Base-by-base conservation (phyloP, 345 rosid genomes). In the Eucalyptus pauciflora region DNA sequence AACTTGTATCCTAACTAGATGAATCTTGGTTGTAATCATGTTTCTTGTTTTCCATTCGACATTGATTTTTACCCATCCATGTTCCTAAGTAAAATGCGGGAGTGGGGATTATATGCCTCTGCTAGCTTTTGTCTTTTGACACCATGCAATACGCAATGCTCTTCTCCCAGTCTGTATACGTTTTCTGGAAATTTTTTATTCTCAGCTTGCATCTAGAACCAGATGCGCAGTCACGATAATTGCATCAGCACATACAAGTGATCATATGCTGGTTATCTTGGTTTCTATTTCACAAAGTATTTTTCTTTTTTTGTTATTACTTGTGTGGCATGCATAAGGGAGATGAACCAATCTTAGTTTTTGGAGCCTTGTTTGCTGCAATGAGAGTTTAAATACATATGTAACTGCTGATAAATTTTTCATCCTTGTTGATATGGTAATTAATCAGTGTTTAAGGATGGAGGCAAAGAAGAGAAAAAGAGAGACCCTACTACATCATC, bases 401-500 rank as follows among this genome's bases (percentile, higher is more conserved):
- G 33, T 17, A 58, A 27, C 58, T 87, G 37, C 29, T 33, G 24
- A 24, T 80, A 14, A 76, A 37, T 37, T 49, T 16, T 48, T 54
- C 56, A 37, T 11, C 48, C 20, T 69, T 76, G 31, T 54, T 50
- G 7, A 86, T n/a, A 48, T 60, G 46, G 60, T 76, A 64, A 43
- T 33, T 76, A 50, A 46, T 89, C 94, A 97, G 99, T 96, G 88
- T 97, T 94, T 69, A 96, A 97, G 90, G 98, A 96, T 92, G 97
- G 98, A 37, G 96, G 97, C 48, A 97, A 95, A 89, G 95, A 91
- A 86, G 97, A 93, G 79, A 97, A 91, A 92, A 96, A 90, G 90
- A 96, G 93, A 88, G 94, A 93, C 86, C 91, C 92, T 29, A 93
- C 91, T 17, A 76, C 92, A 10, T 94, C 95, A 60, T 76, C 94